Evolutionary conservation across 441 rosid species (phyloP).

Genomic region (Aquilaria agallochum): DNA sequence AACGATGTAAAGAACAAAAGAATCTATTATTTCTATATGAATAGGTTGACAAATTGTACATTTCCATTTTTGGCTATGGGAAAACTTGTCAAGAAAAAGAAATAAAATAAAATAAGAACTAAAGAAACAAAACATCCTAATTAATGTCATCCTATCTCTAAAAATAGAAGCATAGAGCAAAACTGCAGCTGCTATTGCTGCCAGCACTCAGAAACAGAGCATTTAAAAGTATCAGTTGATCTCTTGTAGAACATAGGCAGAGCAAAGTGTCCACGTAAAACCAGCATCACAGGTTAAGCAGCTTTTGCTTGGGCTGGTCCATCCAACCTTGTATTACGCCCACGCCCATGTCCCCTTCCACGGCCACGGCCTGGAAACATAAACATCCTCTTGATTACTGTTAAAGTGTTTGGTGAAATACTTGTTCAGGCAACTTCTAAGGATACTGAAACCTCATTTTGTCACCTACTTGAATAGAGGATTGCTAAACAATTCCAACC

Average conservation of each 20-base stretch:
- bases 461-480: no score
- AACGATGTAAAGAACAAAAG: conserved; percentile 11
- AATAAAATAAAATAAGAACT: no score
- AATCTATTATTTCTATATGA: conserved; percentile 21
- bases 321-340: conserved; percentile 10
- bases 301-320: conserved; percentile 12
- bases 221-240: conserved; percentile 9
- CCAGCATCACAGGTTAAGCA: conserved; percentile 14
- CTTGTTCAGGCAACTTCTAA: no score
- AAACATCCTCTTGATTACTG: no score
- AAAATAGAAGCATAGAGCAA: conserved; percentile 2
- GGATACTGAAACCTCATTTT: no score
- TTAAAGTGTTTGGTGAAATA: no score
- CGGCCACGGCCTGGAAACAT: conserved; percentile 21
- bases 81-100: conserved; percentile 1
- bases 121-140: no score
- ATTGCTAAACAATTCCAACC: no score
- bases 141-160: background rate
- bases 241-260: conserved; percentile 16
- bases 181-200: conserved; percentile 16
- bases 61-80: background rate
- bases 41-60: conserved; percentile 5
- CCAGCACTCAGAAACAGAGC: conserved; percentile 13
- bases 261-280: conserved; percentile 22
- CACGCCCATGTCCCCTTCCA: conserved; percentile 20